Percentiles rank a stretch among this genome's conserved stretches.
These are phyloP conservation scores for Fonsecaea pedrosoi DNA, from an alignment of 2,329 filamentous ascomycete genomes.

Conservation along the genomic window DNA sequence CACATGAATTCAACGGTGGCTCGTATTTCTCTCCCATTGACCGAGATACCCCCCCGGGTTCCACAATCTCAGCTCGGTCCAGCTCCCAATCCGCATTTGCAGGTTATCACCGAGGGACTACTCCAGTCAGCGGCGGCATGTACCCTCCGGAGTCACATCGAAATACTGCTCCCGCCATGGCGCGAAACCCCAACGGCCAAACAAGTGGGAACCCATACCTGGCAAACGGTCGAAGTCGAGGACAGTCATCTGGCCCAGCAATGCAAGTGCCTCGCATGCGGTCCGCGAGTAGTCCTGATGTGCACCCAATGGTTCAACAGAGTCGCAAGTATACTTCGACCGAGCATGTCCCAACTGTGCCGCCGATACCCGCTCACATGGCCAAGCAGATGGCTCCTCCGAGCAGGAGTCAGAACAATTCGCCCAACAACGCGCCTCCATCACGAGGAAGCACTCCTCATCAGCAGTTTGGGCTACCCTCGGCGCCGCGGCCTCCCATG, in stretches of 20 bases:
- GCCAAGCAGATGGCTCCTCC: conserved; percentile 66
- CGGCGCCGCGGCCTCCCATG: conserved; percentile 35
- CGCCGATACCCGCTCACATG: conserved; percentile 76
- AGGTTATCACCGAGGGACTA: conserved; percentile 76
- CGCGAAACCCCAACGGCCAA: conserved; percentile 71
- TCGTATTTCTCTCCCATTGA: conserved; percentile 96
- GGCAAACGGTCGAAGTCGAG: conserved; percentile 57
- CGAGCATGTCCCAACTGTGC: conserved; percentile 71
- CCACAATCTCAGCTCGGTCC: conserved; percentile 61
- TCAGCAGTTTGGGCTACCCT: conserved; percentile 63
- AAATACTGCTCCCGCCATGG: conserved; percentile 87
- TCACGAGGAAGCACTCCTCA: conserved; percentile 72
- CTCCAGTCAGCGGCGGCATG: conserved; percentile 63
- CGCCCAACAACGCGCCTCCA: conserved; percentile 72
- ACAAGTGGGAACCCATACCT: conserved; percentile 69
- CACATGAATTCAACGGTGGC: conserved; percentile 68
- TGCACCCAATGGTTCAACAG: conserved; percentile 70
- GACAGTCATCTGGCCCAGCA: conserved; percentile 22
- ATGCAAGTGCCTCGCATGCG: conserved; percentile 67
- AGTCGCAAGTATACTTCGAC: conserved; percentile 55
- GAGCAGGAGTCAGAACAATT: conserved; percentile 81
- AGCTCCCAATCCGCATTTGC: conserved; percentile 70
- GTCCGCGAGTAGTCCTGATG: conserved; percentile 94
- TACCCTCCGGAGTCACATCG: conserved; percentile 74
- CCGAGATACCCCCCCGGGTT: conserved; percentile 49